Conservation (phyloP, 1,284 basidiomycete species). For the Trichosporon sp. region DNA sequence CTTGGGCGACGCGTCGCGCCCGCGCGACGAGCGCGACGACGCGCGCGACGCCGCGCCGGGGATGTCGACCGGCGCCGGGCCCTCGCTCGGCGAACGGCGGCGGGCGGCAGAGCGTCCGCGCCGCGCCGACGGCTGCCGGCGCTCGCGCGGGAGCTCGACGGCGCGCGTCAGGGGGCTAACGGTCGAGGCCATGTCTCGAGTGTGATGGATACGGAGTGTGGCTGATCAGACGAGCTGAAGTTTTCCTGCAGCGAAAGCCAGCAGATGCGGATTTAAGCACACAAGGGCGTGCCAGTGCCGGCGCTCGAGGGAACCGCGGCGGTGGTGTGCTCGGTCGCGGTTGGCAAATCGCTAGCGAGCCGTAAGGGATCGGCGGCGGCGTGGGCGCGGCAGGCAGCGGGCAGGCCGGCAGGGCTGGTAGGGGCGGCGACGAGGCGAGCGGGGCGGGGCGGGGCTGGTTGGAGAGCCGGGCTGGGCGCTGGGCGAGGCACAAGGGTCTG, state of each 20-base stretch:
- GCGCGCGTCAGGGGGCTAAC: background rate
- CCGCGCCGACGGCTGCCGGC: background rate
- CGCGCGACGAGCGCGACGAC: slow-evolving; percentile 3
- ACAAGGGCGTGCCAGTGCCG: too few relatives aligned
- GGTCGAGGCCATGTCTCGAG: background rate
- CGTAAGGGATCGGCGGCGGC: too few relatives aligned
- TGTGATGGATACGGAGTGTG: background rate
- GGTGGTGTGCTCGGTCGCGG: background rate
- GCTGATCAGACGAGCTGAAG: background rate
- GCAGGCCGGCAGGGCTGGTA: background rate
- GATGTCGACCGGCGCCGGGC: background rate
- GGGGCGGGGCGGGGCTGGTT: background rate
- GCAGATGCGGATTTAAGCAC: background rate
- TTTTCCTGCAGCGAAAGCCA: background rate
- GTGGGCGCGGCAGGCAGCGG: background rate
- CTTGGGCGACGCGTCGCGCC: slow-evolving; percentile 22
- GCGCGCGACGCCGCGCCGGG: background rate
- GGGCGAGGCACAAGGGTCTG: too few relatives aligned
- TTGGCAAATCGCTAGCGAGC: background rate
- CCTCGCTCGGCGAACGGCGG: background rate
- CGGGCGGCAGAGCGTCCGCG: background rate
- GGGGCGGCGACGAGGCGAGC: too few relatives aligned
- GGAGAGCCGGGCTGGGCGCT: too few relatives aligned
- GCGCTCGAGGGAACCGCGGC: too few relatives aligned
- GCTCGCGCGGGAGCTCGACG: background rate